These are phyloP conservation scores for Lentinula sp. DNA, from an alignment of 768 basidiomycete species.

Conservation along the genomic window DNA sequence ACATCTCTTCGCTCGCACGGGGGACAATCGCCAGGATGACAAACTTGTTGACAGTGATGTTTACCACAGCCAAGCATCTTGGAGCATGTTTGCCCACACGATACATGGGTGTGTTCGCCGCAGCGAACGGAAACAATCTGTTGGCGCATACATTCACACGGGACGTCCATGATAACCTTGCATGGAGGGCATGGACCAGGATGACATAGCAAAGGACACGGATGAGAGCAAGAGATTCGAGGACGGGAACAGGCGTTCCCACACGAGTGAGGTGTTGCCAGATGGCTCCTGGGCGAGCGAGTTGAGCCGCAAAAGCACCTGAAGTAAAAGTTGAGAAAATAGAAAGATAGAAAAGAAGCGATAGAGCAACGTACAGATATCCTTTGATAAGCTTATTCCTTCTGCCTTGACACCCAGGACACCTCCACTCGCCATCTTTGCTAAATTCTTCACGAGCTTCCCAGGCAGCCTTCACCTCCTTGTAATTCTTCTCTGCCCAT, in stretches of 20 bases:
- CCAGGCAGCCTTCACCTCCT: slow-evolving; percentile 69
- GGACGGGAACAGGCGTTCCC: slow-evolving; percentile 59
- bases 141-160: slow-evolving; percentile 74
- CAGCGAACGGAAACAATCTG: slow-evolving; percentile 54
- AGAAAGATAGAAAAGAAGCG: neutral
- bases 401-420: slow-evolving; percentile 87
- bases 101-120: slow-evolving; percentile 33
- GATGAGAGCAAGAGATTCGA: slow-evolving; percentile 64
- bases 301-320: slow-evolving; percentile 84
- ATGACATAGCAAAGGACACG: slow-evolving; percentile 83
- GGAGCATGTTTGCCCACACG: slow-evolving; percentile 39
- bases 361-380: slow-evolving; percentile 48
- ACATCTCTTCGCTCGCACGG: slow-evolving; percentile 51
- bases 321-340: slow-evolving; percentile 10
- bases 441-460: slow-evolving; percentile 57
- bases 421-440: slow-evolving; percentile 78
- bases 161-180: slow-evolving; percentile 65
- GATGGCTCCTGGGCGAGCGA: slow-evolving; percentile 64
- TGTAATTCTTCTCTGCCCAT: slow-evolving; percentile 83
- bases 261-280: slow-evolving; percentile 75
- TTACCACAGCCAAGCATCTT: slow-evolving; percentile 59
- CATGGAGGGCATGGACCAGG: slow-evolving; percentile 98
- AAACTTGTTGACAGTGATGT: slow-evolving; percentile 62
- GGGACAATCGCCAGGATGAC: slow-evolving; percentile 74
- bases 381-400: slow-evolving; percentile 57